Conservation (phyloP, 169 alveolate genomes). For the Cryptosporidium ryanae region DNA sequence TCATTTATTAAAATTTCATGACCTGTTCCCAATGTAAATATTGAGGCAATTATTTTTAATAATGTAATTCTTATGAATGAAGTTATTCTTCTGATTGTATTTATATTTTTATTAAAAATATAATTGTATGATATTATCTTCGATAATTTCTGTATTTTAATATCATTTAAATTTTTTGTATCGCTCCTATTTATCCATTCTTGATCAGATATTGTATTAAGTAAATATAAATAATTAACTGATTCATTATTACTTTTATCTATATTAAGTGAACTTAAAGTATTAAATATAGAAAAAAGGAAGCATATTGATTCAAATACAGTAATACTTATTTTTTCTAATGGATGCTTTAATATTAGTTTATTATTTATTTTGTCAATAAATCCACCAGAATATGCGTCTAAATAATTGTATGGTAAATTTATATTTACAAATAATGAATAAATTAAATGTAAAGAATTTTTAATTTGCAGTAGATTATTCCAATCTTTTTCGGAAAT, state of each 20-base stretch:
- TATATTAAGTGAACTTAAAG: neutral
- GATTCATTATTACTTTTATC: neutral
- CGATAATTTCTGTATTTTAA: neutral
- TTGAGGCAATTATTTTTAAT: slow-evolving; percentile 1
- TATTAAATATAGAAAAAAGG: neutral
- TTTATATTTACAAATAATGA: slow-evolving; percentile 15
- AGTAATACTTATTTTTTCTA: neutral
- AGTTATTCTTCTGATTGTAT: slow-evolving; percentile 3
- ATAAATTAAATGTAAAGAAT: slow-evolving; percentile 6
- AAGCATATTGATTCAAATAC: slow-evolving; percentile 20
- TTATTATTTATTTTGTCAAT: neutral
- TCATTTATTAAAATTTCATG: slow-evolving; percentile 18
- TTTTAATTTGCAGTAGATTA: slow-evolving; percentile 4
- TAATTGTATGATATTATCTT: neutral
- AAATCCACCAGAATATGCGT: slow-evolving; percentile 46
- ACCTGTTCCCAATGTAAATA: slow-evolving; percentile 25
- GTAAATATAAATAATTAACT: slow-evolving; percentile 2
- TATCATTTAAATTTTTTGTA: slow-evolving; percentile 7
- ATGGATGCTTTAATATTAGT: slow-evolving; percentile 20
- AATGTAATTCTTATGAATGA: slow-evolving; percentile 19
- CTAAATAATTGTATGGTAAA: slow-evolving; percentile 8
- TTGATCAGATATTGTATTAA: slow-evolving; percentile 30
- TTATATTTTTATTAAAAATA: slow-evolving; percentile 3
- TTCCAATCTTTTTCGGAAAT: neutral
- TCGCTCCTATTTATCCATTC: slow-evolving; percentile 38